Percentiles rank a stretch among this genome's conserved stretches.
Conservation (phyloP, 1,284 basidiomycete species). For the Irpex sp. region DNA sequence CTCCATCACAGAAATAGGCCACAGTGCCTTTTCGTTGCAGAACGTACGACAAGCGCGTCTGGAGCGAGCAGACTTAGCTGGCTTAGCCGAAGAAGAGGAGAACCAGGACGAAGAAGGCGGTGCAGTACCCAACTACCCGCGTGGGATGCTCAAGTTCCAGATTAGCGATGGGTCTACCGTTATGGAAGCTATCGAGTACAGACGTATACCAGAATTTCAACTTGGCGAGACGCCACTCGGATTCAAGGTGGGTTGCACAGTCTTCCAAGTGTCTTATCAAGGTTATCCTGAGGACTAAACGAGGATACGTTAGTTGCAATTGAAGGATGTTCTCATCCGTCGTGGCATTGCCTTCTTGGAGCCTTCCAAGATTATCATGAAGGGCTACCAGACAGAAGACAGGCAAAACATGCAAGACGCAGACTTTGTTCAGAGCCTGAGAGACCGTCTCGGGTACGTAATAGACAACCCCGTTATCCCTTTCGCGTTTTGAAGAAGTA, state of each 20-base stretch:
- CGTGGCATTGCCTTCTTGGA: constrained; percentile 66
- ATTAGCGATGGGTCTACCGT: constrained; percentile 59
- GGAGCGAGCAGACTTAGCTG: constrained; percentile 48
- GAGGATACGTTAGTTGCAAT: constrained; percentile 45
- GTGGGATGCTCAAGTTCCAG: constrained; percentile 62
- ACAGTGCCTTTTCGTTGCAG: constrained; percentile 63
- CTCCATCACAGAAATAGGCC: constrained; percentile 68
- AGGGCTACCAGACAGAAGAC: constrained; percentile 55
- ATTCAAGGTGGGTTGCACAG: constrained; percentile 49
- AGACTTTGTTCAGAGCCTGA: constrained; percentile 52
- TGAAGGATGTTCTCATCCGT: constrained; percentile 57
- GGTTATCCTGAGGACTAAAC: neutral
- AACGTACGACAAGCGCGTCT: constrained; percentile 58
- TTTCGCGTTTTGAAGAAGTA: neutral
- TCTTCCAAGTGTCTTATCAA: neutral
- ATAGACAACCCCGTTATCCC: too few species aligned
- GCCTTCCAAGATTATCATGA: constrained; percentile 50
- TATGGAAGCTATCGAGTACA: constrained; percentile 67
- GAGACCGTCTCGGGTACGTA: constrained; percentile 55
- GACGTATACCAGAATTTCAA: constrained; percentile 48
- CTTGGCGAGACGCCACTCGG: constrained; percentile 67
- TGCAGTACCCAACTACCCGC: constrained; percentile 66
- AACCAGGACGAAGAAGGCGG: constrained; percentile 53
- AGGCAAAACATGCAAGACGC: constrained; percentile 46
- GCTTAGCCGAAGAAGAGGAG: constrained; percentile 38